Conservation (phyloP, 2,329 filamentous ascomycete species). For the Ceratocystis huliohia region DNA sequence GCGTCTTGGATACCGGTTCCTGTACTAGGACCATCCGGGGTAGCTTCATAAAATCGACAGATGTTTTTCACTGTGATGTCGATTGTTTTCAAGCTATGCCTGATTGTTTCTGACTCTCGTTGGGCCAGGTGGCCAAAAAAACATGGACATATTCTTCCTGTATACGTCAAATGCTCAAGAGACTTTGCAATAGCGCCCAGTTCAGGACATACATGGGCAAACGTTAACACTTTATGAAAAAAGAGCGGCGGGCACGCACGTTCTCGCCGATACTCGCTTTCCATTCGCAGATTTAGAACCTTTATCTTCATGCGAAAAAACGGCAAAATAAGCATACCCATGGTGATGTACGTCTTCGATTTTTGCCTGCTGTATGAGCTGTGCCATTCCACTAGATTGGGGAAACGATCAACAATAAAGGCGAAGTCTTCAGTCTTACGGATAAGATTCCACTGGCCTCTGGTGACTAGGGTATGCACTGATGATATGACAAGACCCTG, state of each 20-base stretch:
- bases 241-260: conserved; percentile 48
- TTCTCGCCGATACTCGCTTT: conserved; percentile 58
- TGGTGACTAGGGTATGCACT: conserved; percentile 56
- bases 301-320: conserved; percentile 45
- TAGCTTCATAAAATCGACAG: conserved; percentile 36
- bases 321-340: conserved; percentile 47
- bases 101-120: not conserved
- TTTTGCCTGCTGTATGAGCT: conserved; percentile 59
- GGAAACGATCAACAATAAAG: conserved; percentile 48
- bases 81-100: conserved; percentile 39
- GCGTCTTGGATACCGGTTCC: conserved; percentile 60
- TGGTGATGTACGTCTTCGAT: conserved; percentile 58
- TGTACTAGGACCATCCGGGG: conserved; percentile 40
- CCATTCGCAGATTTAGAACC: conserved; percentile 54
- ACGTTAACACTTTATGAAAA: conserved; percentile 45
- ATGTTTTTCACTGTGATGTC: conserved; percentile 65
- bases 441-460: conserved; percentile 67
- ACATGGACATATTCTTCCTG: conserved; percentile 56
- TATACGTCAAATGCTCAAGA: conserved; percentile 58
- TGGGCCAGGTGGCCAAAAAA: conserved; percentile 49
- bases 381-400: conserved; percentile 51
- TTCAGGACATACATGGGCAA: conserved; percentile 52
- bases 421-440: conserved; percentile 50
- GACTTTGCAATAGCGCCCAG: conserved; percentile 48
- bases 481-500: conserved; percentile 32